phyloP scores from a whole-genome alignment of 495 filamentous ascomycete species.

The Penicillium coffeae region DNA sequence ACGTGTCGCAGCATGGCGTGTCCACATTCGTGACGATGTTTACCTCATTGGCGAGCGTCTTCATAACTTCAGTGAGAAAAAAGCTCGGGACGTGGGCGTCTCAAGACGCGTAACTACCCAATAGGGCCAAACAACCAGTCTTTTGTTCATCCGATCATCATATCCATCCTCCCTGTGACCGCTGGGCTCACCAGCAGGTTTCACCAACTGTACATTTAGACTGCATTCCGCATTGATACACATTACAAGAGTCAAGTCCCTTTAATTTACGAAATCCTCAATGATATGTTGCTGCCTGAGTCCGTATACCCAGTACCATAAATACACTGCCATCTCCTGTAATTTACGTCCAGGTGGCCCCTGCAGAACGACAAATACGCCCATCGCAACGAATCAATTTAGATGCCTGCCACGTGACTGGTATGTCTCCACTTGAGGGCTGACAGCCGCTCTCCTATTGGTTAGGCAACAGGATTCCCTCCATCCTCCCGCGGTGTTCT shows the following conservation, averaged over 20 bases:
- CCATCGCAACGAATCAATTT: slow-evolving; percentile 12
- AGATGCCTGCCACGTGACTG: slow-evolving; percentile 41
- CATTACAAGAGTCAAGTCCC: too few relatives aligned
- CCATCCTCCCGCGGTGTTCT: slow-evolving; percentile 23
- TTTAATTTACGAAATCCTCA: slow-evolving; percentile 8
- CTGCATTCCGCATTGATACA: not conserved
- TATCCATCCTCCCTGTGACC: not conserved
- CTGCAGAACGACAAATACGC: not conserved
- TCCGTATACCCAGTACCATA: slow-evolving; percentile 3
- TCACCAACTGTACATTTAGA: slow-evolving; percentile 7
- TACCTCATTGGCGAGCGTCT: slow-evolving; percentile 92
- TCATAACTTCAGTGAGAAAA: slow-evolving; percentile 80
- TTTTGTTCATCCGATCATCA: not conserved
- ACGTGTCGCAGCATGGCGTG: slow-evolving; percentile 70
- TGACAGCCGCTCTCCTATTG: slow-evolving; percentile 28
- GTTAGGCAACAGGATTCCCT: slow-evolving; percentile 52
- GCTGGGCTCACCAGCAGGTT: not conserved
- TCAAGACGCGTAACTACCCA: slow-evolving; percentile 38
- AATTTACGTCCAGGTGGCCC: not conserved
- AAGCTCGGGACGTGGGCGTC: slow-evolving; percentile 40
- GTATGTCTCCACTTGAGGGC: not conserved
- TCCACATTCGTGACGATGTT: slow-evolving; percentile 85
- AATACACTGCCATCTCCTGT: not conserved
- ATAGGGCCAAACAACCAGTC: slow-evolving; percentile 11
- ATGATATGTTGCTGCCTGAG: slow-evolving; percentile 18